Evolutionary conservation across 192 early-diverging fungal genomes (phyloP).

Genomic region (Gigaspora rosea): DNA sequence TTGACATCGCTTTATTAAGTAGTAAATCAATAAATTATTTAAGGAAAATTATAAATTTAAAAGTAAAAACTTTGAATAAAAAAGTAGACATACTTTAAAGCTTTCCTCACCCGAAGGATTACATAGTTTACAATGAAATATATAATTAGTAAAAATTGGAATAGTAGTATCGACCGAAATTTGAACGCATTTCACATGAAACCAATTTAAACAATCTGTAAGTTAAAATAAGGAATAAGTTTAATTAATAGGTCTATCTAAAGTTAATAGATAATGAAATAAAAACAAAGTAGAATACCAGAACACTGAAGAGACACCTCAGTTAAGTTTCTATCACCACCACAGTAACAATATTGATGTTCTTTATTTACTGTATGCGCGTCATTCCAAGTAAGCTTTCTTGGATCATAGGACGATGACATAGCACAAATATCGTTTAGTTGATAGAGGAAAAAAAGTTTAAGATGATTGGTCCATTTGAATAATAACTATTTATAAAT

Average conservation of each 20-base stretch:
- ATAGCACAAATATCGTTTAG: background rate
- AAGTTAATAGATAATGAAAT: background rate
- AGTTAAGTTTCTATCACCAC: conserved; percentile 56
- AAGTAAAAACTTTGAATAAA: conserved; percentile 4
- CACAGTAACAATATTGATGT: conserved; percentile 71
- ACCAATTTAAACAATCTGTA: conserved; percentile 66
- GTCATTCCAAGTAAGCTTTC: conserved; percentile 54
- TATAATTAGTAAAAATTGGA: conserved; percentile 66
- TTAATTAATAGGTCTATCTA: background rate
- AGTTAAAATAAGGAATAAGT: background rate
- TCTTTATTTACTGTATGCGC: conserved; percentile 61
- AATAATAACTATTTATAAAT: too few relatives aligned
- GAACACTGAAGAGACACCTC: conserved; percentile 60
- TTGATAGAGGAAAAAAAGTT: too few relatives aligned
- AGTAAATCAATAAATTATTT: background rate
- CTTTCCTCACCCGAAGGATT: background rate
- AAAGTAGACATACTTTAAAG: conserved; percentile 12
- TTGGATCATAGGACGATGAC: conserved; percentile 31
- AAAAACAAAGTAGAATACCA: conserved; percentile 35
- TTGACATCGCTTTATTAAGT: conserved; percentile 59
- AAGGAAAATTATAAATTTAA: background rate
- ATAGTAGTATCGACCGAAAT: conserved; percentile 47
- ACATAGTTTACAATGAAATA: conserved; percentile 55
- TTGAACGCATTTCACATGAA: conserved; percentile 57
- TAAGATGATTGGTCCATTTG: too few relatives aligned